phyloP scores from a whole-genome alignment of 2,329 filamentous ascomycete genomes.

The Epichloe typhina region DNA sequence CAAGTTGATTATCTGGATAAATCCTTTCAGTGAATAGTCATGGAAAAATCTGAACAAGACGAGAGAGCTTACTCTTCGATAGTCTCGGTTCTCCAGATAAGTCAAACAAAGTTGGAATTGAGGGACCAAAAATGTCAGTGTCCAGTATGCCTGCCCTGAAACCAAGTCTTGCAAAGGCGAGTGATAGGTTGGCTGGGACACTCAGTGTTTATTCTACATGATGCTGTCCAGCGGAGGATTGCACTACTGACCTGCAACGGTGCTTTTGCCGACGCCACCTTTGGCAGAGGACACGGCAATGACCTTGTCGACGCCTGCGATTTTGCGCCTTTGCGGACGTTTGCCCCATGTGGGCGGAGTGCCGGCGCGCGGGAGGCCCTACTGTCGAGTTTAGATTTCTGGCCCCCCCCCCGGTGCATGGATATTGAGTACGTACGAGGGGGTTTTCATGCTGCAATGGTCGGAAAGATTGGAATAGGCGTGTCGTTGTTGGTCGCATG shows the following conservation, averaged over 20 bases:
- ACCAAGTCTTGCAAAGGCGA: slow-evolving; percentile 73
- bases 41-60: slow-evolving; percentile 3
- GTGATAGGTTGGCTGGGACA: slow-evolving; percentile 59
- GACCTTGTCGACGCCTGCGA: slow-evolving; percentile 78
- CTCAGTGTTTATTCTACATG: too few relatives aligned
- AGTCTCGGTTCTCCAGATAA: slow-evolving; percentile 67
- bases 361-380: slow-evolving; percentile 78
- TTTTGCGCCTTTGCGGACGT: slow-evolving; percentile 66
- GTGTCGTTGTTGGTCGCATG: slow-evolving; percentile 25
- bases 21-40: too few relatives aligned
- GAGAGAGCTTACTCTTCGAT: slow-evolving; percentile 46
- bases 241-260: slow-evolving; percentile 54
- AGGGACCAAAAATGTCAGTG: slow-evolving; percentile 93
- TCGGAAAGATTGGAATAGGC: slow-evolving; percentile 21
- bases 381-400: background rate
- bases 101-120: slow-evolving; percentile 79
- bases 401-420: too few relatives aligned
- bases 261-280: slow-evolving; percentile 96
- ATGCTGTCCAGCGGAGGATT: too few relatives aligned
- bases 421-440: slow-evolving; percentile 44
- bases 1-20: slow-evolving; percentile 55
- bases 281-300: slow-evolving; percentile 96
- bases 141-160: slow-evolving; percentile 80
- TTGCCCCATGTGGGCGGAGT: slow-evolving; percentile 45
- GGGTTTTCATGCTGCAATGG: slow-evolving; percentile 66